These are phyloP conservation scores for Penicillium alfredii DNA, from an alignment of 495 filamentous ascomycete species.

Conservation along the genomic window DNA sequence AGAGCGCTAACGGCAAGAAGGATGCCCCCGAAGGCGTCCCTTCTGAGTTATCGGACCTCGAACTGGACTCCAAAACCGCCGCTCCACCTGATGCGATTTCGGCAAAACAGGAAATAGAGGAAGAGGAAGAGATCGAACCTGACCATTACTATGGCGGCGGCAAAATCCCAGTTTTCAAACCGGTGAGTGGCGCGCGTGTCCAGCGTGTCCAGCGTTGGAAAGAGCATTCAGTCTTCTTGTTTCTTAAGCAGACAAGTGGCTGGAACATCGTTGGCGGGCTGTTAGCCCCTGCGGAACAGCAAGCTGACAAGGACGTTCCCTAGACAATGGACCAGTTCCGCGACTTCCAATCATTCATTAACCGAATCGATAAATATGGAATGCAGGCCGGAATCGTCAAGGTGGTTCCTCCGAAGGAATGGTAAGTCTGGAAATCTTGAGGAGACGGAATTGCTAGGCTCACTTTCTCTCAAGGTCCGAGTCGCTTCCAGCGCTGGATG, in stretches of 20 bases:
- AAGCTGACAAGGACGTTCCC: conserved; percentile 11
- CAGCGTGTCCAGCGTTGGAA: too few species aligned
- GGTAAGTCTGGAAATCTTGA: conserved; percentile 48
- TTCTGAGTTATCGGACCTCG: conserved; percentile 43
- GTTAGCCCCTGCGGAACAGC: too few species aligned
- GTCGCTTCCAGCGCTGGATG: conserved; percentile 67
- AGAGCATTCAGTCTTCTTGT: too few species aligned
- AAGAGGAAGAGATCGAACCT: conserved; percentile 69
- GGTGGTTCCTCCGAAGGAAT: conserved; percentile 90
- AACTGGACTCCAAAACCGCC: conserved; percentile 33
- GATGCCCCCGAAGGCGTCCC: conserved; percentile 38
- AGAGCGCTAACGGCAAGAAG: conserved; percentile 42
- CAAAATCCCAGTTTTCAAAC: conserved; percentile 89
- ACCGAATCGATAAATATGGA: conserved; percentile 84
- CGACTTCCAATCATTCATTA: conserved; percentile 83
- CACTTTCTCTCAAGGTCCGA: conserved; percentile 50
- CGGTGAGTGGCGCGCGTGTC: conserved; percentile 49
- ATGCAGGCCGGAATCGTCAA: conserved; percentile 97
- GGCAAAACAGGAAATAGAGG: conserved; percentile 31
- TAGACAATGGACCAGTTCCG: conserved; percentile 88
- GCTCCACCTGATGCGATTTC: conserved; percentile 16
- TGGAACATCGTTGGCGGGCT: too few species aligned
- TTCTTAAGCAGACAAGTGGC: neutral
- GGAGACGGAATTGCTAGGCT: neutral
- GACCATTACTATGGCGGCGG: conserved; percentile 83